Conservation (phyloP, 179 eudicot genomes). For the Beta macrorhiza region DNA sequence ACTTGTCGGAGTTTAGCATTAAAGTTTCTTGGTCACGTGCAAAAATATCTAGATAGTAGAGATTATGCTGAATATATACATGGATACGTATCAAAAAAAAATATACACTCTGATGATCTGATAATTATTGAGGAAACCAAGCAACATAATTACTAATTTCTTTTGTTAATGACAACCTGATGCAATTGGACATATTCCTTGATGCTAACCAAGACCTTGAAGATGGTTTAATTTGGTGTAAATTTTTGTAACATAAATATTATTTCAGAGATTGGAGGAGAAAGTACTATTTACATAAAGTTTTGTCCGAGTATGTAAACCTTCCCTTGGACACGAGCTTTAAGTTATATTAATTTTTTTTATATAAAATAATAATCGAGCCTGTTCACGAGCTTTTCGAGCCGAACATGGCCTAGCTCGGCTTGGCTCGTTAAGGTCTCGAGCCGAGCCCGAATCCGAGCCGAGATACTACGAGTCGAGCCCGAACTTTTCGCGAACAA, state of each 20-base stretch:
- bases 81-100: background rate
- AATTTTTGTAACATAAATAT: no score
- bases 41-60: background rate
- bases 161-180: slow-evolving; percentile 7
- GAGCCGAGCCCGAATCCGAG: no score
- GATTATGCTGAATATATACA: background rate
- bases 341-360: no score
- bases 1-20: background rate
- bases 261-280: background rate
- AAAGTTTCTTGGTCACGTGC: slow-evolving; percentile 3
- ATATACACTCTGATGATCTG: background rate
- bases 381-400: no score
- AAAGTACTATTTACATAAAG: background rate
- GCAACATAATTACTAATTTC: background rate
- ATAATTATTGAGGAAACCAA: slow-evolving; percentile 14
- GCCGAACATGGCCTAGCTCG: no score
- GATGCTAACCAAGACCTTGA: background rate
- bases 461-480: no score
- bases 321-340: background rate
- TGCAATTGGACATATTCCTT: slow-evolving; percentile 14
- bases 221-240: no score
- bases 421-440: no score
- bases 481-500: no score
- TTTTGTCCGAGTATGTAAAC: no score
- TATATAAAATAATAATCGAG: no score